Conservation (phyloP, 1,139 yeast species). For the Yamadazyma kanchanaburiensis region DNA sequence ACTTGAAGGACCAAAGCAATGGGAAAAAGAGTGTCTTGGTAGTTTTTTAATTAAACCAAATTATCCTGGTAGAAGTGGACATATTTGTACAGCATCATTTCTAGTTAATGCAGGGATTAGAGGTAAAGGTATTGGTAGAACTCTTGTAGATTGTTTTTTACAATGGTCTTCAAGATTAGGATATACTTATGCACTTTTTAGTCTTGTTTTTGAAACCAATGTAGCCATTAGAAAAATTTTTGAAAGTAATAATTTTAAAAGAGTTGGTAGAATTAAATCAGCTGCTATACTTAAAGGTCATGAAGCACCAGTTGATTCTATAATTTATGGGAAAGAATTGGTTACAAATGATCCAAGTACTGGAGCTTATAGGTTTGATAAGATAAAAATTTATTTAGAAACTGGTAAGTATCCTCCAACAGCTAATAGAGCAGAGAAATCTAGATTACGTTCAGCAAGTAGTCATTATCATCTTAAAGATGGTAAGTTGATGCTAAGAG, state of each 20-base stretch:
- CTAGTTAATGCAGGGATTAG: conserved; percentile 89
- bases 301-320: conserved; percentile 78
- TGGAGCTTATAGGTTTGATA: conserved; percentile 68
- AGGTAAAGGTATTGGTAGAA: conserved; percentile 89
- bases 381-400: conserved; percentile 72
- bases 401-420: conserved; percentile 85
- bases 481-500: conserved; percentile 75
- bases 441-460: conserved; percentile 77
- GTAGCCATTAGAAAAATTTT: conserved; percentile 76
- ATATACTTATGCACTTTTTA: conserved; percentile 78
- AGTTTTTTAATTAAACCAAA: conserved; percentile 81
- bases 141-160: conserved; percentile 75
- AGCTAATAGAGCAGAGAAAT: conserved; percentile 79
- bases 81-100: conserved; percentile 88
- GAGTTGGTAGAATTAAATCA: conserved; percentile 74
- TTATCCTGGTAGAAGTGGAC: conserved; percentile 90
- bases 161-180: conserved; percentile 93
- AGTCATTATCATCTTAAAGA: conserved; percentile 69
- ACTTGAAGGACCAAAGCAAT: conserved; percentile 59
- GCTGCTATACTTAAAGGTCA: conserved; percentile 87
- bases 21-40: conserved; percentile 92
- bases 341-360: conserved; percentile 49
- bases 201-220: conserved; percentile 85
- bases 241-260: conserved; percentile 73
- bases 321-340: conserved; percentile 62